Base-by-base conservation (phyloP, 139 green algal genomes). In the Monoraphidium neglectum region DNA sequence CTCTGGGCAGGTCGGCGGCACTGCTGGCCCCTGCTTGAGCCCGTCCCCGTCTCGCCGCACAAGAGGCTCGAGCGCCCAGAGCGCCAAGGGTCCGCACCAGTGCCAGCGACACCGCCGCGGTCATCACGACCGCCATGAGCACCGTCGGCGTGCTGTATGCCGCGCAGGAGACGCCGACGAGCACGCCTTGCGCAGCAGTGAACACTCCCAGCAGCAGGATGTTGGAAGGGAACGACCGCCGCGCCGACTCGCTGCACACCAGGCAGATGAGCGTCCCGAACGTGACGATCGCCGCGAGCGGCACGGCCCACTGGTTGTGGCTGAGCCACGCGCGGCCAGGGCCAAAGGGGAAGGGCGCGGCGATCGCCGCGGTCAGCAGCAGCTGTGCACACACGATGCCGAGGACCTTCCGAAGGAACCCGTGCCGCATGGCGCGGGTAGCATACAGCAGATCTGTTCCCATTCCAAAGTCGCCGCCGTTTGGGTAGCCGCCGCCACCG, bases 321-420 rank as follows among this genome's bases (percentile, higher is more conserved):
- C 53, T 40, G 33, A 90, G n/a, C 49, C 76, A 87, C 12, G 47
- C 40, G 35, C 80, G 79, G 3, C 46, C 4, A n/a, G 72, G 53
- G n/a, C 69, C 35, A 21, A 59, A n/a, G 0, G 83, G 46, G 4
- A 86, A 66, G 24, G 62, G 37, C 5, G 56, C 59, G 15, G 77
- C 77, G 8, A 82, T 71, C 24, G 56, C 70, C 0, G 78, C 84
- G 12, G 80, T 88, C 3, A 88, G 68, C 30, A 68, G 59, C 59
- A 90, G 76, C 75, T 90, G 86, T 18, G 76, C 51, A 0, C 66
- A 51, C 6, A 90, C 38, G n/a, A 90, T 59, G 40, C 72, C 75
- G 30, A 88, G 77, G 24, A 90, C 82, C 47, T 85, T 86, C 4
- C 77, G 69, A 10, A 90, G 57, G 57, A 88, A 90, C 5, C 79